Evolutionary conservation across 495 filamentous ascomycete genomes (phyloP), one percentile per base, ranked within the genome.

Genomic region (Xylaria nigripes): DNA sequence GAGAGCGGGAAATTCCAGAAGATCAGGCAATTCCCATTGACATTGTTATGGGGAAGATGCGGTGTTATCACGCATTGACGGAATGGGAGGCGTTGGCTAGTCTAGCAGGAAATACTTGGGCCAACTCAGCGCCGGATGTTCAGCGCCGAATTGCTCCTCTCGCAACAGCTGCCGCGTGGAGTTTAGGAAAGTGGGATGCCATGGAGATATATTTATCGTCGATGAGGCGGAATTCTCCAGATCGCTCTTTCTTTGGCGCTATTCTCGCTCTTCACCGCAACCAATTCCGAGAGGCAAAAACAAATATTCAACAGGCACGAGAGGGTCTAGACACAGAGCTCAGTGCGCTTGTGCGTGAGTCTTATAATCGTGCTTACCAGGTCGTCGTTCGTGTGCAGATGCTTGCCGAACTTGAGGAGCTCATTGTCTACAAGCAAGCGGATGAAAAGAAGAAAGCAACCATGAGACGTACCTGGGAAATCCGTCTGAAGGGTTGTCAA

Each of bases 41-140:
- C 50, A 84, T 96, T 30, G 92, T 92, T 5, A 96, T 97, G 90
- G 93, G 93, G 55, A 97, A 98, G 70, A 99, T 99, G 93, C 86
- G 94, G 16, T 99, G 93, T 79, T 72, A 96, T 38, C 94, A 99
- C 63, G 93, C 93, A 27, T 79, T 99, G 29, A 94, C 93, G 40
- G 93, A 99, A 67, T 99, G 92, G 91, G 94, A 96, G 58, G 81
- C 87, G 12, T 76, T 99, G 9, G 91, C 92, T 9, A 77, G 81
- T 40, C 78, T 99, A 30, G 89, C 90, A 0, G 86, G 95, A 59
- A 88, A 94, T 57, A 95, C 92, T 46, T 99, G 92, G 92, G 79
- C 85, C 50, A 86, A 88, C 63, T 90, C 93, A 16, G 81, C 81
- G 12, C 73, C 83, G 2, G 92, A 97, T 56, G 81, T 95, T 51